phyloP scores from a whole-genome alignment of 2,329 filamentous ascomycete species.

The Exophiala xenobiotica region DNA sequence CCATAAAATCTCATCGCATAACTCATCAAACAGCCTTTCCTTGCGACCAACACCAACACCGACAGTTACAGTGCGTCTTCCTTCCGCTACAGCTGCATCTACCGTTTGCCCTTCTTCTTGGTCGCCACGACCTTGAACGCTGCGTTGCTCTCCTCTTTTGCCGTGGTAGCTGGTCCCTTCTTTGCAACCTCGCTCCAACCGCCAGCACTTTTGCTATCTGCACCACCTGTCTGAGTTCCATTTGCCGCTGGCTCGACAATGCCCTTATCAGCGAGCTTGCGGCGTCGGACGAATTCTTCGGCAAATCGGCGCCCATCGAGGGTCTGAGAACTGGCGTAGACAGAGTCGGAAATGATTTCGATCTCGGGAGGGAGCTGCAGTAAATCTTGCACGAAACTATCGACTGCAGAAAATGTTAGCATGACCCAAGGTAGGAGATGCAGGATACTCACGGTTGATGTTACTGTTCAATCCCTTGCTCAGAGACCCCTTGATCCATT shows the following conservation, averaged over 20 bases:
- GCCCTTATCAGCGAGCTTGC: slow-evolving; percentile 89
- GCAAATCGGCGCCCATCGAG: slow-evolving; percentile 93
- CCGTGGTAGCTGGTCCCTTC: slow-evolving; percentile 64
- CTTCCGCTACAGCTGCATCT: no score
- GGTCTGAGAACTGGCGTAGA: slow-evolving; percentile 82
- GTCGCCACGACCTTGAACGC: slow-evolving; percentile 84
- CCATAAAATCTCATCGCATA: neutral
- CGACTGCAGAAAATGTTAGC: slow-evolving; percentile 53
- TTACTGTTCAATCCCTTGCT: slow-evolving; percentile 68
- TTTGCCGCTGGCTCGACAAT: slow-evolving; percentile 67
- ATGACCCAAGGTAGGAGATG: neutral
- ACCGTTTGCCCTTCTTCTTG: slow-evolving; percentile 83
- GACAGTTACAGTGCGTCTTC: no score
- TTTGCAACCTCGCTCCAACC: slow-evolving; percentile 98
- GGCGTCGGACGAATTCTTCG: slow-evolving; percentile 89
- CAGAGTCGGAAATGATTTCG: slow-evolving; percentile 82
- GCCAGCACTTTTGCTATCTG: slow-evolving; percentile 53
- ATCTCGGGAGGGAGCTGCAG: slow-evolving; percentile 73
- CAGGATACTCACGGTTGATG: slow-evolving; percentile 60
- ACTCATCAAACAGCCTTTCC: neutral
- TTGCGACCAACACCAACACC: neutral
- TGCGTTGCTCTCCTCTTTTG: slow-evolving; percentile 48
- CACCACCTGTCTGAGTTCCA: slow-evolving; percentile 42
- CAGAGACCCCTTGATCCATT: slow-evolving; percentile 83
- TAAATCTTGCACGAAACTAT: slow-evolving; percentile 76